phyloP scores from a whole-genome alignment of 371 early-diverging fungal species.

The Mortierella sp. region DNA sequence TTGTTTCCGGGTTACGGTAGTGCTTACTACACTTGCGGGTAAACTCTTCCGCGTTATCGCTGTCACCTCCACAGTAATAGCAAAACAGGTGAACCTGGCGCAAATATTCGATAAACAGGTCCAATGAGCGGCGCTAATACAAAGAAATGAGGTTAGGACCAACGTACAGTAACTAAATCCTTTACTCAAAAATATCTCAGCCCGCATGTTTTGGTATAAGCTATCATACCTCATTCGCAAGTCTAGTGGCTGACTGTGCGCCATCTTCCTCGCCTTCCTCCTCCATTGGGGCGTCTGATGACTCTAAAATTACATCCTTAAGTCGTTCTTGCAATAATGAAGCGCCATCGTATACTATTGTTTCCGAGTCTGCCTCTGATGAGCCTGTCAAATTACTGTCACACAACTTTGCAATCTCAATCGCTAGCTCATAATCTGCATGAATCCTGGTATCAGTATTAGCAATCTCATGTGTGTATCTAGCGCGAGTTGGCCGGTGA shows the following conservation, averaged over 20 bases:
- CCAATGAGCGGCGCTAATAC: slow-evolving; percentile 67
- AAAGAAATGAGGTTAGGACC: slow-evolving; percentile 3
- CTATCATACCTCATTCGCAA: slow-evolving; percentile 28
- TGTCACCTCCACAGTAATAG: slow-evolving; percentile 91
- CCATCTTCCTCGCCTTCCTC: slow-evolving; percentile 41
- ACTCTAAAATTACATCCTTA: slow-evolving; percentile 30
- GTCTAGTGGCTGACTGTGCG: slow-evolving; percentile 22
- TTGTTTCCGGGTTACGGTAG: slow-evolving; percentile 69
- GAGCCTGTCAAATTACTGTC: slow-evolving; percentile 27
- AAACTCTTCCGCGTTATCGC: slow-evolving; percentile 88
- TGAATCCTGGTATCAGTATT: slow-evolving; percentile 45
- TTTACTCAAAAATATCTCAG: neutral
- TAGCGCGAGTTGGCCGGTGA: slow-evolving; percentile 50
- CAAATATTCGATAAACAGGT: slow-evolving; percentile 87
- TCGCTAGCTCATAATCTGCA: slow-evolving; percentile 44
- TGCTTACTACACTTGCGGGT: slow-evolving; percentile 78
- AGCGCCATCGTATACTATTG: slow-evolving; percentile 27
- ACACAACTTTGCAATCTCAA: slow-evolving; percentile 39
- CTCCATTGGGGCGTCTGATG: slow-evolving; percentile 34
- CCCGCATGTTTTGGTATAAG: neutral
- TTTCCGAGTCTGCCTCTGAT: slow-evolving; percentile 19
- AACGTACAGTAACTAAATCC: neutral
- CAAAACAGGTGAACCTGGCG: slow-evolving; percentile 94
- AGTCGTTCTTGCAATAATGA: slow-evolving; percentile 39
- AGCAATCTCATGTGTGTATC: slow-evolving; percentile 56